Conservation (phyloP, 768 basidiomycete genomes). For the Kwoniella mangroviensis region DNA sequence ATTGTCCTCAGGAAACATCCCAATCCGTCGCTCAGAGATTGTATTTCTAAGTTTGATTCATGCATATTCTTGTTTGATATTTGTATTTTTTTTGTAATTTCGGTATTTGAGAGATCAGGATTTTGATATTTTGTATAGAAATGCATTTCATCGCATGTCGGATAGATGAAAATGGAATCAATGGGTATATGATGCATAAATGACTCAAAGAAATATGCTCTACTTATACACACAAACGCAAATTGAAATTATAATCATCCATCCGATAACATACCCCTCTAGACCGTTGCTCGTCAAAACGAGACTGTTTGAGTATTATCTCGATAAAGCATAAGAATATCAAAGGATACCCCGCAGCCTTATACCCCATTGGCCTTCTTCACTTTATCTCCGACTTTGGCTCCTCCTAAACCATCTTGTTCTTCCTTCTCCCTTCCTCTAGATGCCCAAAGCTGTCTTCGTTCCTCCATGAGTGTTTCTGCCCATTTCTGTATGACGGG, state of each 20-base stretch:
- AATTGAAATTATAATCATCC: background rate
- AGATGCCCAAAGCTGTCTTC: conserved; percentile 49
- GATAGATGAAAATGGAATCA: background rate
- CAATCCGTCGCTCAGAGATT: conserved; percentile 55
- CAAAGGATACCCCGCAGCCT: background rate
- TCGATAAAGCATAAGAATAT: no score
- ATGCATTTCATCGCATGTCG: background rate
- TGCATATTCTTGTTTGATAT: background rate
- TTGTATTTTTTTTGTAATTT: no score
- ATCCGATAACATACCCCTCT: no score
- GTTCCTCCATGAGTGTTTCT: conserved; percentile 54
- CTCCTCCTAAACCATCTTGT: conserved; percentile 40
- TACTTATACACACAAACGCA: conserved; percentile 1
- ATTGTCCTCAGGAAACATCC: conserved; percentile 77
- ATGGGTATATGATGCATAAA: conserved; percentile 4
- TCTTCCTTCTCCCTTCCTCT: conserved; percentile 47
- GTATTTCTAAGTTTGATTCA: conserved; percentile 51
- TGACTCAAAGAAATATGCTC: conserved; percentile 2
- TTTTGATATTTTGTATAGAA: background rate
- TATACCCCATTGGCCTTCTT: conserved; percentile 20
- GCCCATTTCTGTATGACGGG: conserved; percentile 56
- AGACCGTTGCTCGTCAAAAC: no score
- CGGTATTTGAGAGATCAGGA: no score
- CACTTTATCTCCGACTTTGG: conserved; percentile 18
- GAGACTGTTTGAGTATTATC: no score